phyloP scores from a whole-genome alignment of 1,284 basidiomycete genomes.

The Fomitiporia mediterranea region DNA sequence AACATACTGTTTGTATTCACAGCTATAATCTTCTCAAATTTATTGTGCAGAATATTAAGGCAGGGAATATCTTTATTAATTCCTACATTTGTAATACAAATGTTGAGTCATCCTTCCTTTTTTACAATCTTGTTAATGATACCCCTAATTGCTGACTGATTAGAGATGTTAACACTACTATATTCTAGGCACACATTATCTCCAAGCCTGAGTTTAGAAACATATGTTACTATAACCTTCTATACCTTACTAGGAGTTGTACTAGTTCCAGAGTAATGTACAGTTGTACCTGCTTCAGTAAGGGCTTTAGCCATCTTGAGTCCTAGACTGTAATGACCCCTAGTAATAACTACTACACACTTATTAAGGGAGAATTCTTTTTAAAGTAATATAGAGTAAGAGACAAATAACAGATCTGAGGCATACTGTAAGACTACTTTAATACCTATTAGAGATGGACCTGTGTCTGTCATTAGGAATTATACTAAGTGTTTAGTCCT shows the following conservation, averaged over 20 bases:
- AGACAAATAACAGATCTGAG: constrained; percentile 30
- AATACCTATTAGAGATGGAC: constrained; percentile 59
- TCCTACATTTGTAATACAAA: constrained; percentile 75
- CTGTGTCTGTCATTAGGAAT: too few species aligned
- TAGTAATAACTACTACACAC: constrained; percentile 73
- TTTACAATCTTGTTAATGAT: constrained; percentile 57
- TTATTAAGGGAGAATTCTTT: constrained; percentile 71
- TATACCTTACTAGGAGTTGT: constrained; percentile 63
- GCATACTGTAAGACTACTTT: constrained; percentile 48
- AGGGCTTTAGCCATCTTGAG: constrained; percentile 78
- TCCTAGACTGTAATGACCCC: constrained; percentile 77
- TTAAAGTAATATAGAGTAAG: constrained; percentile 52
- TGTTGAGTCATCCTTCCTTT: constrained; percentile 61
- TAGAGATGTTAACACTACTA: constrained; percentile 55
- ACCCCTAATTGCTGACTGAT: constrained; percentile 56
- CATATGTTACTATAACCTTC: constrained; percentile 49
- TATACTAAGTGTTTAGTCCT: too few species aligned
- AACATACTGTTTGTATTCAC: constrained; percentile 77
- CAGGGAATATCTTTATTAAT: constrained; percentile 62
- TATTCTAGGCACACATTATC: constrained; percentile 56
- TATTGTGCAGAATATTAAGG: constrained; percentile 62
- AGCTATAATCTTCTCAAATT: constrained; percentile 63
- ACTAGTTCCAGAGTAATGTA: constrained; percentile 77
- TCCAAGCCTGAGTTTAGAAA: constrained; percentile 38
- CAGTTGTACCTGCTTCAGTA: constrained; percentile 71